phyloP scores from a whole-genome alignment of 2,329 filamentous ascomycete genomes.

The Arthrobotrys sphaeroides region DNA sequence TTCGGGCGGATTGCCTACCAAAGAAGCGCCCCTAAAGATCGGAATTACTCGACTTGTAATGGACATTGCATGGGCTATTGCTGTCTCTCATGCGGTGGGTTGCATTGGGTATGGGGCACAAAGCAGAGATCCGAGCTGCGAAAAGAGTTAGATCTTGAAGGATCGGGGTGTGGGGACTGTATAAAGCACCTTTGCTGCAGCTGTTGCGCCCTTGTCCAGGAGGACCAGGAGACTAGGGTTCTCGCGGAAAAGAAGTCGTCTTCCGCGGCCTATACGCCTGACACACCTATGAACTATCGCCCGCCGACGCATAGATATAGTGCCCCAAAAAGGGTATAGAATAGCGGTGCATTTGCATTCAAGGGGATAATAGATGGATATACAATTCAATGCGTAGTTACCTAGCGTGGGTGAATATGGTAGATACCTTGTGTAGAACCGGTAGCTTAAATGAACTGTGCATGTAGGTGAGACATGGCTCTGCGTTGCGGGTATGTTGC shows the following conservation, averaged over 20 bases:
- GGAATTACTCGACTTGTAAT: neutral
- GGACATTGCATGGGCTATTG: neutral
- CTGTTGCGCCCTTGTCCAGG: conserved; percentile 1
- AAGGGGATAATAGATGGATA: too few relatives aligned
- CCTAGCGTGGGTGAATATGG: too few relatives aligned
- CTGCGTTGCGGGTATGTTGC: too few relatives aligned
- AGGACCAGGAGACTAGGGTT: neutral
- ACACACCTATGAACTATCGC: neutral
- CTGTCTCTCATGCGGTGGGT: neutral
- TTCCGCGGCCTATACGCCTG: neutral
- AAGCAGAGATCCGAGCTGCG: neutral
- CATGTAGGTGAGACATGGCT: too few relatives aligned
- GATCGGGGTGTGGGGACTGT: neutral
- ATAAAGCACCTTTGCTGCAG: neutral
- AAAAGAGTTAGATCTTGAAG: neutral
- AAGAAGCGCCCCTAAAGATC: neutral
- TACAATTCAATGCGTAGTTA: too few relatives aligned
- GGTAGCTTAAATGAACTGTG: too few relatives aligned
- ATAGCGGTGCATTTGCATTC: too few relatives aligned
- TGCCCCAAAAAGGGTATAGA: too few relatives aligned
- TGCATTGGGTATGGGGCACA: neutral
- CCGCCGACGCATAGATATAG: too few relatives aligned
- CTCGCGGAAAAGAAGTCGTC: neutral
- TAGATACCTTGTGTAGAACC: too few relatives aligned
- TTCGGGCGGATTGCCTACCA: neutral